These are phyloP conservation scores for Emmonsia crescens DNA, from an alignment of 2,329 filamentous ascomycete genomes.

Conservation along the genomic window DNA sequence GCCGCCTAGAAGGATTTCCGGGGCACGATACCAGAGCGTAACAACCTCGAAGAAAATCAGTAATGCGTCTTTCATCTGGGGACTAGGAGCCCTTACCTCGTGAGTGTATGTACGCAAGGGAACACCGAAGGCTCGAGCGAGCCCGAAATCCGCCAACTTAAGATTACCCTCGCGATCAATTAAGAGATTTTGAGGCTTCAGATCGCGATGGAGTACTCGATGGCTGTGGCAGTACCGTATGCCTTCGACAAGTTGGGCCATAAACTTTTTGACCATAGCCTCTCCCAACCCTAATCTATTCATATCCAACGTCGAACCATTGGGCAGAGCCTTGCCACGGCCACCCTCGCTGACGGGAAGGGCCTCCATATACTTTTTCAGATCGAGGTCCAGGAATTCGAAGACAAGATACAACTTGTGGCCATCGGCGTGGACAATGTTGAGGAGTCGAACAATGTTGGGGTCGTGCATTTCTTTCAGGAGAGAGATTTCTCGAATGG, in stretches of 20 bases:
- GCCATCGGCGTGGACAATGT: conserved; percentile 89
- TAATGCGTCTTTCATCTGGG: neutral
- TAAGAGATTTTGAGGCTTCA: conserved; percentile 97
- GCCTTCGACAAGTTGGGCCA: conserved; percentile 75
- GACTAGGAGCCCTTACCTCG: conserved; percentile 44
- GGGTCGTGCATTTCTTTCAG: conserved; percentile 91
- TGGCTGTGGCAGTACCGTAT: conserved; percentile 83
- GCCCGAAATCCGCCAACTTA: conserved; percentile 95
- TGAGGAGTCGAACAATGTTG: conserved; percentile 77
- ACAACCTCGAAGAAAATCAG: conserved; percentile 51
- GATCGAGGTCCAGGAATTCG: conserved; percentile 80
- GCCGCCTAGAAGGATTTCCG: conserved; percentile 81
- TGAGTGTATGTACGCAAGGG: conserved; percentile 86
- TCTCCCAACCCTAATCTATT: conserved; percentile 62
- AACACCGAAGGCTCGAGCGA: conserved; percentile 86
- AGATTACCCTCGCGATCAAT: conserved; percentile 88
- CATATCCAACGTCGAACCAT: conserved; percentile 56
- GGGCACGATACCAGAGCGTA: conserved; percentile 84
- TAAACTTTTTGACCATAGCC: conserved; percentile 83
- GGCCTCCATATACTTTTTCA: conserved; percentile 95
- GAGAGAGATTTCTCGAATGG: conserved; percentile 86
- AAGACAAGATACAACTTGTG: conserved; percentile 92
- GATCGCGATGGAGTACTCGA: conserved; percentile 84
- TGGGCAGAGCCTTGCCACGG: conserved; percentile 72
- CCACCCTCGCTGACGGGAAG: conserved; percentile 75